phyloP scores from a whole-genome alignment of 2,329 filamentous ascomycete species.

The Lecanicillium sp. region DNA sequence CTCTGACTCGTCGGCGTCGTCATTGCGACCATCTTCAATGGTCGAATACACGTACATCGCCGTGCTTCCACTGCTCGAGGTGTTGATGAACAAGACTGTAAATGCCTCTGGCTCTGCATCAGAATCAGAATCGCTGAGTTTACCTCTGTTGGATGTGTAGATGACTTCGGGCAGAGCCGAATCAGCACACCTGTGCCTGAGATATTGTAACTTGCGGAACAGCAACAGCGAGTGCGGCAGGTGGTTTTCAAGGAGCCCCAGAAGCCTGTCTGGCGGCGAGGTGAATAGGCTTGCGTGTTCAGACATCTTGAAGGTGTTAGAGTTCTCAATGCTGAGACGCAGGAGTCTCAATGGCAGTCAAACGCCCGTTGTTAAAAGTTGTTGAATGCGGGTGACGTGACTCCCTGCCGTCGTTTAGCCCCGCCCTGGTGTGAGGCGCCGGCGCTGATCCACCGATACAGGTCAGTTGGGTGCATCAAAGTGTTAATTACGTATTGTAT shows the following conservation, averaged over 20 bases:
- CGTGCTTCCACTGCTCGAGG: conserved; percentile 50
- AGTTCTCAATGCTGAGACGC: no score
- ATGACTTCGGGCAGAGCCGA: conserved; percentile 36
- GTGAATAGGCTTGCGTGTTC: conserved; percentile 12
- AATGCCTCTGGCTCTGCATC: conserved; percentile 22
- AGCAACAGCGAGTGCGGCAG: conserved; percentile 54
- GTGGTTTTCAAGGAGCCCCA: conserved; percentile 39
- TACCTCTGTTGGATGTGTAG: conserved; percentile 19
- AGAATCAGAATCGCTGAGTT: background rate
- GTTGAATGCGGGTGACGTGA: no score
- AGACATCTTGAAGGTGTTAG: no score
- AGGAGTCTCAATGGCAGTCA: no score
- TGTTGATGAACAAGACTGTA: conserved; percentile 50
- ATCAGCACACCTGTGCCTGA: conserved; percentile 31
- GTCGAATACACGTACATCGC: conserved; percentile 51
- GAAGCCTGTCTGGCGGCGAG: conserved; percentile 26
- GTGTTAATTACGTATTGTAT: no score
- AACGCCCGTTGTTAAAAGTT: no score
- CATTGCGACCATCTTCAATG: conserved; percentile 24
- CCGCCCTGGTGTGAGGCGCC: no score
- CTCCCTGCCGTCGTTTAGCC: no score
- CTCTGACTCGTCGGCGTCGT: background rate
- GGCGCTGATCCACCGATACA: no score
- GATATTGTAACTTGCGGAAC: conserved; percentile 55
- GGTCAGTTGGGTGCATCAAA: no score